Evolutionary conservation across 2,329 filamentous ascomycete species (phyloP).

Genomic region (Fusarium buxicola): DNA sequence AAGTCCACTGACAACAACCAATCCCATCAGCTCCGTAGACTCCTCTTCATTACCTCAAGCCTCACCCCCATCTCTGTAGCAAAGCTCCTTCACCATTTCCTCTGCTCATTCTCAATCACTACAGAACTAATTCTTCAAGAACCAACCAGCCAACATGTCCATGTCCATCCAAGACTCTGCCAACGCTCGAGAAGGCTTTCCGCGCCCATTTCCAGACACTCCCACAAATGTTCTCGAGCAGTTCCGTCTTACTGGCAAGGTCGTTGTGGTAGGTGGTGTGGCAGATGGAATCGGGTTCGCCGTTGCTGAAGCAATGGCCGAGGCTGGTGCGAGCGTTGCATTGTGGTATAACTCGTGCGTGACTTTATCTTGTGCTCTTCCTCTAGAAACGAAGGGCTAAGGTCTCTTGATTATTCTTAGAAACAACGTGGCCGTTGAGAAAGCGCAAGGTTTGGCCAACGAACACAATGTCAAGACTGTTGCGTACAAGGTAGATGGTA

Average conservation of each 20-base stretch:
- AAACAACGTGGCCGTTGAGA: constrained; percentile 51
- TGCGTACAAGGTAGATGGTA: constrained; percentile 58
- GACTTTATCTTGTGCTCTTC: not conserved
- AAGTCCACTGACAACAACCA: no score
- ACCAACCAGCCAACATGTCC: not conserved
- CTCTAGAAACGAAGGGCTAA: no score
- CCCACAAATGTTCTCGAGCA: constrained; percentile 57
- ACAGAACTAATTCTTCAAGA: no score
- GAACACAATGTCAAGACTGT: constrained; percentile 50
- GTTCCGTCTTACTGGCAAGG: constrained; percentile 54
- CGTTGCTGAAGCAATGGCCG: constrained; percentile 58
- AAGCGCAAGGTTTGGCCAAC: constrained; percentile 48
- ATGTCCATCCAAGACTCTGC: constrained; percentile 2
- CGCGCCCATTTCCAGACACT: constrained; percentile 38
- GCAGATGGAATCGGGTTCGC: constrained; percentile 58
- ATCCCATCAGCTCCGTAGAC: no score
- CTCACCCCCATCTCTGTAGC: no score
- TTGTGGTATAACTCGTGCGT: constrained; percentile 48
- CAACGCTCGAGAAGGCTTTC: constrained; percentile 2
- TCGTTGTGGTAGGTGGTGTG: constrained; percentile 57
- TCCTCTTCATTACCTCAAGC: no score
- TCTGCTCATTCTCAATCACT: not conserved
- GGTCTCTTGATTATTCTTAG: constrained; percentile 2
- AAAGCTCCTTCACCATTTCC: not conserved
- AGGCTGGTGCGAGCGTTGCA: constrained; percentile 56